Percentiles rank a stretch among this genome's conserved stretches.
Conservation (phyloP, 106 monocot species). For the Iris macrosiphon region DNA sequence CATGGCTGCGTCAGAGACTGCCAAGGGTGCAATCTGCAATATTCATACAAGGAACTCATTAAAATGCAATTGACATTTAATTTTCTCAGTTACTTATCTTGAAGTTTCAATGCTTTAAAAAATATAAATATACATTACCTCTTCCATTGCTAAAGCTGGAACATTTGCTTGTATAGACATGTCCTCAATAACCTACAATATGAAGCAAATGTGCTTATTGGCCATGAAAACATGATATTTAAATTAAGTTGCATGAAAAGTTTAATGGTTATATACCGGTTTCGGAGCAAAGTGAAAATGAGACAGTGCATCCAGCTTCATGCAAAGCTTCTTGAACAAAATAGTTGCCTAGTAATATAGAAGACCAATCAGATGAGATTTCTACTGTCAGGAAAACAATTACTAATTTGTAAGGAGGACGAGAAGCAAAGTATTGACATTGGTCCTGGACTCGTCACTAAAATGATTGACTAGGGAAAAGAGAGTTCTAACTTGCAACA, state of each 20-base stretch:
- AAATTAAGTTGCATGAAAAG: neutral
- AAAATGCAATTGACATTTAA: neutral
- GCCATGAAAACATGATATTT: neutral
- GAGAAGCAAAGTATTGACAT: too few relatives aligned
- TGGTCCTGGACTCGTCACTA: too few relatives aligned
- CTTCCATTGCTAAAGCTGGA: slow-evolving; percentile 97
- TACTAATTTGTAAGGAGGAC: neutral
- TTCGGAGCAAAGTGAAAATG: slow-evolving; percentile 98
- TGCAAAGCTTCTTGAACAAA: slow-evolving; percentile 81
- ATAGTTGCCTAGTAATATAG: slow-evolving; percentile 37
- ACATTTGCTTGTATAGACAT: slow-evolving; percentile 89
- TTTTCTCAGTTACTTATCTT: neutral
- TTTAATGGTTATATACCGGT: slow-evolving; percentile 44
- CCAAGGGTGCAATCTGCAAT: slow-evolving; percentile 80
- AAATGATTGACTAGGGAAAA: too few relatives aligned
- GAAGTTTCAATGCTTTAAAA: neutral
- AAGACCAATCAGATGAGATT: neutral
- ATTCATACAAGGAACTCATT: neutral
- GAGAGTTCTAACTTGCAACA: too few relatives aligned
- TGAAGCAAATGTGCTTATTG: neutral
- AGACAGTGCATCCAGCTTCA: slow-evolving; percentile 87
- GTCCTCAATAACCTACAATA: slow-evolving; percentile 86
- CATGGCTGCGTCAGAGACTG: slow-evolving; percentile 92
- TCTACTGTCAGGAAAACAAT: neutral
- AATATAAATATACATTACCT: slow-evolving; percentile 41